Evolutionary conservation across 2,329 filamentous ascomycete species (phyloP), one percentile per base, ranked within the genome.

Genomic region (Cladophialophora immunda): DNA sequence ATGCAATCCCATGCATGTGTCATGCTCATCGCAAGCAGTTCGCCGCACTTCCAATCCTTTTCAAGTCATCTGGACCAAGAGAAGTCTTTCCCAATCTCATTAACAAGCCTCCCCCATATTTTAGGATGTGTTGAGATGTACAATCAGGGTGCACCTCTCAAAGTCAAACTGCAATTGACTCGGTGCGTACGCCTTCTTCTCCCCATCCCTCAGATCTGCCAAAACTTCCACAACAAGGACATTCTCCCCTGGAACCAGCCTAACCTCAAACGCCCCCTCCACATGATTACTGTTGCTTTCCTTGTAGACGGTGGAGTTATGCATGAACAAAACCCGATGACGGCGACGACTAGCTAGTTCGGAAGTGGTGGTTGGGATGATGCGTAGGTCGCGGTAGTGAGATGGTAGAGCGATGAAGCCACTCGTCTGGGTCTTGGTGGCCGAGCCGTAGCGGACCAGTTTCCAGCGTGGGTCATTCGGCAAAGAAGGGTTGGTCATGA

Each of bases 201-300:
- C 86, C 73, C 83, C 86, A 0, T 86, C 87, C 69, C 61, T 70
- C 52, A 92, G 84, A 6, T 89, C 89, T 0, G 91, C 92, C 70
- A 93, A 87, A 65, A 94, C 83, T 73, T 94, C 91, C 7, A 96
- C 84, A 73, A 93, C 90, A 58, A 97, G 86, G 54, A 89, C 86
- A 72, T 95, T 97, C 58, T 93, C 85, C 6, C 92, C 93, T 1
- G 86, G 85, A 29, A 87, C 84, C 30, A 97, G 81, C 59, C 86
- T 86, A 7, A 89, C 85, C 72, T 97, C 93, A 73, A 93, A 97
- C 0, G 91, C 81, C n/a, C 90, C 89, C 69, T 87, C 87, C 66
- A 84, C 82, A 55, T 79, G 83, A 72, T 85, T 82, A 19, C 72
- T 69, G 34, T 68, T 70, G 41, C 64, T 62, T 22, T 72, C 67